Base-by-base conservation (phyloP, 2,329 filamentous ascomycete genomes). In the Knoxdaviesia capensis region DNA sequence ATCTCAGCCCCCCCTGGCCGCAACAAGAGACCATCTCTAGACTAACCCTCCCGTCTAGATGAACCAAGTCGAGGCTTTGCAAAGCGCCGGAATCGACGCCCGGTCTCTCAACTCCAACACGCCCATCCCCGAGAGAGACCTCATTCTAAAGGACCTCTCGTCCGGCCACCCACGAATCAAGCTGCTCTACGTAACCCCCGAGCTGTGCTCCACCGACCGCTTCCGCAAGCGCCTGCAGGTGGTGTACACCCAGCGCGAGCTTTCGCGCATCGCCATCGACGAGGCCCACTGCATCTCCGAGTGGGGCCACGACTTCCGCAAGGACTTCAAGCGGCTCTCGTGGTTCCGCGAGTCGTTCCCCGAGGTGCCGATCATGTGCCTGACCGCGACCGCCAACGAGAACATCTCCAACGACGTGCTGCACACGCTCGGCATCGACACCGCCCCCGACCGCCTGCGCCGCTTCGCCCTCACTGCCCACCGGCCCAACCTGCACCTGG, bases 241-340 rank as follows among this genome's bases (percentile, higher is more conserved):
- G 5, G 78, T 94, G 9, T 65, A 94, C 54, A 64, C 74, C 45
- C 86, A 94, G 56, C 72, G 73, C 44, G 84, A 94, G 59, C 71
- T 96, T n/a, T 79, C 80, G 7, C 75, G 88, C 9, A 74, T 96
- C 48, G 88, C 82, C 39, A 77, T 96, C 44, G 88, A 96, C 53
- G 88, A 96, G 61, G 88, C 88, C 2, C 88, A 96, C 57, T 96
- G 88, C 57, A 93, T 96, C 50, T 93, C 84, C 29, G 87, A 94
- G 75, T 94, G 88, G 88, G 88, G 88, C 2, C 87, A 96, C 56
- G 88, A 96, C 57, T 96, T 96, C 55, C 80, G 88, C n/a, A 82
- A 79, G 34, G 82, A 86, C 44, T 96, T 94, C 59, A 86, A 90
- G 54, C 73, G 80, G 20, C 68, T 96, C 6, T 78, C 74, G 2